These are phyloP conservation scores for Pterocarpus santalinus DNA, from an alignment of 306 rosid genomes.

Conservation along the genomic window DNA sequence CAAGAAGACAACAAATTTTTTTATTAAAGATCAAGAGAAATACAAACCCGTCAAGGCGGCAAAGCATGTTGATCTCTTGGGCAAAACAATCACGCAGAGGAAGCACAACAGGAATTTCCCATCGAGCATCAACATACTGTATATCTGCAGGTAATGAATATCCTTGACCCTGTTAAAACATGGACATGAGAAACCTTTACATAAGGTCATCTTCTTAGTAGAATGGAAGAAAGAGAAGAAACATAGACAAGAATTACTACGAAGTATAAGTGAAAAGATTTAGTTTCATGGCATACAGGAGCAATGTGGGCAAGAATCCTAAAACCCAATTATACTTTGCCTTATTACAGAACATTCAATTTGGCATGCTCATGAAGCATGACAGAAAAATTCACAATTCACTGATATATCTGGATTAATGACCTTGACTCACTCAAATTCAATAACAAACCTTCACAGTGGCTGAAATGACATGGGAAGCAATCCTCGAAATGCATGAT, in stretches of 20 bases:
- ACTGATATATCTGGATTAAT: background rate
- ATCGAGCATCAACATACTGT: slow-evolving; percentile 90
- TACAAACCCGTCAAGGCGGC: slow-evolving; percentile 90
- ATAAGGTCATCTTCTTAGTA: background rate
- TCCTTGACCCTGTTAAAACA: slow-evolving; percentile 83
- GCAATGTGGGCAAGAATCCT: slow-evolving; percentile 17
- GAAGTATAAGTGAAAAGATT: slow-evolving; percentile 10
- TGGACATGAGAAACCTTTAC: slow-evolving; percentile 10
- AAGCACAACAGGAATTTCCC: slow-evolving; percentile 83
- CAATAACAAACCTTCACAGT: slow-evolving; percentile 77
- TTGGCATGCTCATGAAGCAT: slow-evolving; percentile 15
- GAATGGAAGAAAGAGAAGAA: slow-evolving; percentile 18
- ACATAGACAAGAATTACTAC: slow-evolving; percentile 19
- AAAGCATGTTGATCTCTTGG: slow-evolving; percentile 83
- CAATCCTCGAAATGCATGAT: slow-evolving; percentile 86
- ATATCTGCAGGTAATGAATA: slow-evolving; percentile 93
- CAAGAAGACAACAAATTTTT: background rate
- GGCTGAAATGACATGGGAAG: slow-evolving; percentile 83
- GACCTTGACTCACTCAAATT: slow-evolving; percentile 33
- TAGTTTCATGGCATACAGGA: background rate
- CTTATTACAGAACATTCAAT: background rate
- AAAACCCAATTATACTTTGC: background rate
- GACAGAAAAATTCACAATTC: background rate
- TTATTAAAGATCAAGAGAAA: slow-evolving; percentile 28
- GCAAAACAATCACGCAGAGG: slow-evolving; percentile 92